Conservation (phyloP, 176 grass and related monocot genomes). For the Triticum aestivum region DNA sequence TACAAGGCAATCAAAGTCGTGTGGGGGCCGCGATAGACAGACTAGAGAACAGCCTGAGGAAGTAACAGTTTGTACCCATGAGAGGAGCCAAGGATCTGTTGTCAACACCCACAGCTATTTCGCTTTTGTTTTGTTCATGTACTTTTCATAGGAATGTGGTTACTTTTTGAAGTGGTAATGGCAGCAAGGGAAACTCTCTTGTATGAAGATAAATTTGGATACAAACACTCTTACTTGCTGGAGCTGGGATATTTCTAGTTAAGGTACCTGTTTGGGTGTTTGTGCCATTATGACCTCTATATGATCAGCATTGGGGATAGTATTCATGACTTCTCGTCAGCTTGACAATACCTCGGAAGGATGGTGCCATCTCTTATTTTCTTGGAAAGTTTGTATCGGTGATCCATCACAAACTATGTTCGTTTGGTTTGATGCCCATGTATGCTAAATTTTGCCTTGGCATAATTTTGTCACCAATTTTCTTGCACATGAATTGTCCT, state of each 20-base stretch:
- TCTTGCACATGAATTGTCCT: background rate
- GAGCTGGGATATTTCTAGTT: background rate
- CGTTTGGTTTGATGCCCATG: background rate
- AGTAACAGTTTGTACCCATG: constrained; percentile 32
- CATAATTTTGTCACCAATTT: background rate
- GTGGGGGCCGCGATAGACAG: constrained; percentile 82
- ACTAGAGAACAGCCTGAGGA: constrained; percentile 74
- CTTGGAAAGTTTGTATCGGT: background rate
- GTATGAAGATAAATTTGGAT: constrained; percentile 6
- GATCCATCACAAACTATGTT: background rate
- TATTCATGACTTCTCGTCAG: background rate
- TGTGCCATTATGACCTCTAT: background rate
- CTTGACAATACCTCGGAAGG: background rate
- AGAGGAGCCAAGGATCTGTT: background rate
- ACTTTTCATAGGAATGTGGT: background rate
- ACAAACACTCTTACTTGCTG: background rate
- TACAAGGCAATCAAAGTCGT: constrained; percentile 51
- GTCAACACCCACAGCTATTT: background rate
- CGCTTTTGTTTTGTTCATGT: background rate
- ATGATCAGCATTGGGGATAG: background rate
- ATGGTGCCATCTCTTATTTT: background rate
- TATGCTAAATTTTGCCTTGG: background rate
- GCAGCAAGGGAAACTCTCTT: background rate
- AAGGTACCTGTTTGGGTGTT: background rate
- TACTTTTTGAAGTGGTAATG: background rate